phyloP scores from a whole-genome alignment of 2,329 filamentous ascomycete genomes.

The Fusarium austroafricanum region DNA sequence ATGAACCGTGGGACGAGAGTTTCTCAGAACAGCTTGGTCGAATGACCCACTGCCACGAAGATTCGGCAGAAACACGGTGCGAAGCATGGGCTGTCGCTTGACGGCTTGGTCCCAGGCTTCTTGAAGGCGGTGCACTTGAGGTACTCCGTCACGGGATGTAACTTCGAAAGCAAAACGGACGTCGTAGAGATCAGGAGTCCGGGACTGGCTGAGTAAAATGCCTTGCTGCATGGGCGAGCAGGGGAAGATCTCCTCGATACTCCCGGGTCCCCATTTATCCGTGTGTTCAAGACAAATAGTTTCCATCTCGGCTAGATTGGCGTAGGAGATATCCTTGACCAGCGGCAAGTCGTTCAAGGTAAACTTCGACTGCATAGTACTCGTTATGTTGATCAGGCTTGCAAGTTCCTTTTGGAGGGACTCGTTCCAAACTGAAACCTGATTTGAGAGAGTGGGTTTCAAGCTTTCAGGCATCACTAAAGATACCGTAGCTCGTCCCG shows the following conservation, averaged over 20 bases:
- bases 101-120: conserved; percentile 9
- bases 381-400: background rate
- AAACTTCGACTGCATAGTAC: background rate
- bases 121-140: background rate
- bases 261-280: background rate
- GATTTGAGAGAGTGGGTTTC: background rate
- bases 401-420: background rate
- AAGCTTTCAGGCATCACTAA: background rate
- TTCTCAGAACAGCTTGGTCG: conserved; percentile 10
- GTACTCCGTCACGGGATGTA: background rate
- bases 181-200: conserved; percentile 12
- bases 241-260: conserved; percentile 14
- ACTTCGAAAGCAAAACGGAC: background rate
- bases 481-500: background rate
- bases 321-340: background rate
- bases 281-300: conserved; percentile 1
- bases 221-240: conserved; percentile 45
- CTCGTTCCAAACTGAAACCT: background rate
- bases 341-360: background rate
- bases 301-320: background rate
- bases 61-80: conserved; percentile 30
- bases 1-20: background rate
- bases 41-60: conserved; percentile 7
- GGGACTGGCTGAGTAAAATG: conserved; percentile 46
- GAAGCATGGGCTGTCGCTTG: conserved; percentile 6